Conservation (phyloP, 169 alveolate species). For the Plasmodium ovale region DNA sequence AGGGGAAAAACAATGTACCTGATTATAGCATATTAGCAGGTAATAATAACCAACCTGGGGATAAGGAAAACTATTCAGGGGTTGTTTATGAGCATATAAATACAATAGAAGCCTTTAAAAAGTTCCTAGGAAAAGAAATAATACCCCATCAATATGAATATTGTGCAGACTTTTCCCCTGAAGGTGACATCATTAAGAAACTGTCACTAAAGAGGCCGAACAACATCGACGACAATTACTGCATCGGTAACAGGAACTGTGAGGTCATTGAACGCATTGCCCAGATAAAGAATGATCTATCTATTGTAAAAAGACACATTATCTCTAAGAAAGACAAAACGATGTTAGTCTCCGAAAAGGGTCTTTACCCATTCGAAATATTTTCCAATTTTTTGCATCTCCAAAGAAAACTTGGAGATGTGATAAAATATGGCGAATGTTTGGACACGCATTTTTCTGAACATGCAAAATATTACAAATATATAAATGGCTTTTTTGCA, state of each 20-base stretch:
- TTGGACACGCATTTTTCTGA: constrained; percentile 1
- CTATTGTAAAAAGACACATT: neutral
- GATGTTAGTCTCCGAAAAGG: too few relatives aligned
- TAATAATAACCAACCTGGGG: neutral
- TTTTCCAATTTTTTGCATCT: constrained; percentile 6
- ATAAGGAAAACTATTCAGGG: neutral
- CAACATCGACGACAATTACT: neutral
- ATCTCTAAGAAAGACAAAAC: neutral
- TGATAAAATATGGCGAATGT: constrained; percentile 28
- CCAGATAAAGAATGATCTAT: constrained; percentile 17
- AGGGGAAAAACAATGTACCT: constrained; percentile 8
- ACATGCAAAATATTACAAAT: constrained; percentile 22
- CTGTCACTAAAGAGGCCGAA: neutral
- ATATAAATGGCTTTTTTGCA: neutral
- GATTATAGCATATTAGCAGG: neutral
- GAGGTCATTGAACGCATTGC: constrained; percentile 13
- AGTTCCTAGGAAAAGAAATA: constrained; percentile 50
- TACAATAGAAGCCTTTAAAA: constrained; percentile 40
- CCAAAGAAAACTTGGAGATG: neutral
- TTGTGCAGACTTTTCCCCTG: neutral
- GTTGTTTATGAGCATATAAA: constrained; percentile 15
- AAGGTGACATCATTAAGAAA: neutral
- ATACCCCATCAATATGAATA: neutral
- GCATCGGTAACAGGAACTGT: neutral
- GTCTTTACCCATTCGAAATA: too few relatives aligned